Evolutionary conservation across 176 grass and related monocot species (phyloP).

Genomic region (Oryza glumipatula): DNA sequence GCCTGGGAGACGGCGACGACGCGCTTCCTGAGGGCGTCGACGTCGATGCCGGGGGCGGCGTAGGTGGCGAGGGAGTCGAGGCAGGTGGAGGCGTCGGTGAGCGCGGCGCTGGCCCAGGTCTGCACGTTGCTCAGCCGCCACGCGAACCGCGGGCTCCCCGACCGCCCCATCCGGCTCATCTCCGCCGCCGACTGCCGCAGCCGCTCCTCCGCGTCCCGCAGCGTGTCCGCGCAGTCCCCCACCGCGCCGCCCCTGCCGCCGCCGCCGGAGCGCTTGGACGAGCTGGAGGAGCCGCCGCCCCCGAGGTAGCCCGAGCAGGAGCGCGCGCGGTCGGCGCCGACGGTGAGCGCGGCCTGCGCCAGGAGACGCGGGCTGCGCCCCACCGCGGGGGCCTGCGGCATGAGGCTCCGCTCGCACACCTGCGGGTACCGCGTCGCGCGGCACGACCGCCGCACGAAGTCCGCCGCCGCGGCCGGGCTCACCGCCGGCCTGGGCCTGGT

Average conservation of each 20-base stretch:
- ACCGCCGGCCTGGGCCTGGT: neutral
- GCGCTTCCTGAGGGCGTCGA: slow-evolving; percentile 38
- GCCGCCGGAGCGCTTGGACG: neutral
- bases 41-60: neutral
- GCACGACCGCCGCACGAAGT: slow-evolving; percentile 66
- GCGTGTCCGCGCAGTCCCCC: slow-evolving; percentile 64
- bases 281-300: neutral
- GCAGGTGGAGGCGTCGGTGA: slow-evolving; percentile 75
- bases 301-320: slow-evolving; percentile 60
- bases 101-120: slow-evolving; percentile 88
- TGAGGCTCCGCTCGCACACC: slow-evolving; percentile 67
- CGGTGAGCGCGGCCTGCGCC: slow-evolving; percentile 63
- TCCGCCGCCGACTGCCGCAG: slow-evolving; percentile 60
- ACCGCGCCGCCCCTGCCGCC: slow-evolving; percentile 39
- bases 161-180: slow-evolving; percentile 63
- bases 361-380: slow-evolving; percentile 62
- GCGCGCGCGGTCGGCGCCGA: slow-evolving; percentile 55
- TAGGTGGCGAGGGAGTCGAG: slow-evolving; percentile 63
- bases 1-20: slow-evolving; percentile 52
- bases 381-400: slow-evolving; percentile 44
- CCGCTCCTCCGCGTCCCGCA: slow-evolving; percentile 58
- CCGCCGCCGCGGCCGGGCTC: neutral
- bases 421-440: slow-evolving; percentile 57
- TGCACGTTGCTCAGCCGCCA: slow-evolving; percentile 75
- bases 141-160: slow-evolving; percentile 45